Conservation (phyloP, 306 rosid genomes). For the Casuarina equisetifolia region DNA sequence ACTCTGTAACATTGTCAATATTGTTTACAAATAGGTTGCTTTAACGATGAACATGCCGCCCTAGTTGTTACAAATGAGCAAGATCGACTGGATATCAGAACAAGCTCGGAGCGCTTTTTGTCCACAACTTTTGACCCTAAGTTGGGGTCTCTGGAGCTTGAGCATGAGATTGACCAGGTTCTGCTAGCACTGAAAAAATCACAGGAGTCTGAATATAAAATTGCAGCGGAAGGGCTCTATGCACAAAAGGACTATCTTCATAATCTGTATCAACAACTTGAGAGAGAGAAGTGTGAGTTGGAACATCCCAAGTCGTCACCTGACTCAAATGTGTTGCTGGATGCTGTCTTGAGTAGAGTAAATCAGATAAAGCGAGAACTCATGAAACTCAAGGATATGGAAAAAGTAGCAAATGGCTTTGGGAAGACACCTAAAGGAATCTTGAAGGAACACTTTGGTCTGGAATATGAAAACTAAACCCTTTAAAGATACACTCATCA, state of each 20-base stretch:
- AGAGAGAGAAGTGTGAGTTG: conserved; percentile 30
- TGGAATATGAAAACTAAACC: conserved; percentile 40
- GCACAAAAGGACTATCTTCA: conserved; percentile 53
- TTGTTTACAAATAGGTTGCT: conserved; percentile 36
- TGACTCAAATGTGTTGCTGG: conserved; percentile 31
- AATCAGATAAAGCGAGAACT: conserved; percentile 56
- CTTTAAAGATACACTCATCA: conserved; percentile 8
- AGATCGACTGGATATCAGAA: conserved; percentile 23
- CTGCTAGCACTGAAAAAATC: conserved; percentile 56
- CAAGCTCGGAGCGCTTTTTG: conserved; percentile 26
- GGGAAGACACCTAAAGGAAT: conserved; percentile 47
- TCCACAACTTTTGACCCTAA: conserved; percentile 31
- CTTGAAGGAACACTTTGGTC: conserved; percentile 53
- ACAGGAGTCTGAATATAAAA: conserved; percentile 58
- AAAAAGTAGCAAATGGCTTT: conserved; percentile 58
- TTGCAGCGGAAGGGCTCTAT: conserved; percentile 60
- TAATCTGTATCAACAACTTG: conserved; percentile 59
- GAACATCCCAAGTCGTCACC: conserved; percentile 39
- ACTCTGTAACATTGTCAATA: neutral
- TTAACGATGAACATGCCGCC: conserved; percentile 26
- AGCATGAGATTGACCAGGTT: conserved; percentile 52
- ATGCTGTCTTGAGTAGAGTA: conserved; percentile 49
- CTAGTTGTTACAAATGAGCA: conserved; percentile 29
- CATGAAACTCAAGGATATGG: conserved; percentile 55
- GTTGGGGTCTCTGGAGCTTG: conserved; percentile 39